Evolutionary conservation across 495 filamentous ascomycete species (phyloP).

Genomic region (Entonaema liquescens): DNA sequence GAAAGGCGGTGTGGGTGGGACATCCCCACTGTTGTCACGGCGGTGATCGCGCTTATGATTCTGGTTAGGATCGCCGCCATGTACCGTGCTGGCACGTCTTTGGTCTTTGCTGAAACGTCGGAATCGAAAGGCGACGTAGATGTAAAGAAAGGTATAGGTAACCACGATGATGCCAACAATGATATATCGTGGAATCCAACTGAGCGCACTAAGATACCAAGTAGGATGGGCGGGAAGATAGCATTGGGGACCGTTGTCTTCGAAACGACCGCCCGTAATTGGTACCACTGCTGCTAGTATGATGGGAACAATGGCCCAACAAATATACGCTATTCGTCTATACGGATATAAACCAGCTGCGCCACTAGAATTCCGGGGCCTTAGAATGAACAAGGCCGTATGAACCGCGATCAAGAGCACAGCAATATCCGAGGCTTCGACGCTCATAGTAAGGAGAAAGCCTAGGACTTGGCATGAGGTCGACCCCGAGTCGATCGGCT

Average conservation of each 20-base stretch:
- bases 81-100: conserved; percentile 40
- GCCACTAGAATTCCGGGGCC: conserved; percentile 54
- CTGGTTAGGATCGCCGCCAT: conserved; percentile 8
- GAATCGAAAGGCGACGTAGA: conserved; percentile 62
- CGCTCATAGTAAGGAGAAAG: conserved; percentile 69
- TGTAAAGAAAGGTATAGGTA: conserved; percentile 72
- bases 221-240: conserved; percentile 68
- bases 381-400: conserved; percentile 72
- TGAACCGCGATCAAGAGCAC: conserved; percentile 77
- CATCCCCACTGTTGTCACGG: conserved; percentile 19
- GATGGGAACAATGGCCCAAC: conserved; percentile 65
- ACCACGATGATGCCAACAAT: conserved; percentile 67
- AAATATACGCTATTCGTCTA: conserved; percentile 61
- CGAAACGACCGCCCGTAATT: conserved; percentile 61
- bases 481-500: conserved; percentile 58
- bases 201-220: conserved; percentile 71
- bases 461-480: conserved; percentile 73
- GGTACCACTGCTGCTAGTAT: conserved; percentile 70
- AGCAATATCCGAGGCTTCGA: conserved; percentile 74
- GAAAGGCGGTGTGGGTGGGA: conserved; percentile 51
- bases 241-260: conserved; percentile 70
- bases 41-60: conserved; percentile 14
- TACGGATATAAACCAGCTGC: conserved; percentile 69
- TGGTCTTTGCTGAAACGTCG: conserved; percentile 41
- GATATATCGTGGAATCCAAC: conserved; percentile 77